These are phyloP conservation scores for Chaetoceros muelleri DNA, from an alignment of 108 stramenopile genomes.

Conservation along the genomic window DNA sequence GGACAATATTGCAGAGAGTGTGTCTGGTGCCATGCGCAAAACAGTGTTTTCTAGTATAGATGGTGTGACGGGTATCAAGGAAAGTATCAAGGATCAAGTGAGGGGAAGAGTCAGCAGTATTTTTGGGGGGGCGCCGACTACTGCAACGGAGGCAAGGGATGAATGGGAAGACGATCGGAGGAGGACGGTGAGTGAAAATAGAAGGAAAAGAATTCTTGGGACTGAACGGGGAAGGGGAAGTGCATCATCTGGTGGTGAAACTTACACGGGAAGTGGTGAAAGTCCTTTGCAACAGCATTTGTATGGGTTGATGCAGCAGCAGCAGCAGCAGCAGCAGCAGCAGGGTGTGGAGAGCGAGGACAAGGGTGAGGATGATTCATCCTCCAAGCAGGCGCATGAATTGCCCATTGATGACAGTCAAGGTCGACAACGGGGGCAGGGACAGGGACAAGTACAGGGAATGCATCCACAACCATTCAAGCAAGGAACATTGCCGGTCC, in stretches of 20 bases:
- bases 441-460: too few species aligned
- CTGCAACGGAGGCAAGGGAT: constrained; percentile 2
- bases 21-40: background rate
- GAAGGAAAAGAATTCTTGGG: background rate
- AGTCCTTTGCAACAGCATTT: background rate
- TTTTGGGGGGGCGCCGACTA: constrained; percentile 1
- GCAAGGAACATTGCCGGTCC: too few species aligned
- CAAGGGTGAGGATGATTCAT: too few species aligned
- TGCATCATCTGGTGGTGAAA: background rate
- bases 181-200: background rate
- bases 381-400: too few species aligned
- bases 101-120: background rate
- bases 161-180: background rate
- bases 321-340: background rate
- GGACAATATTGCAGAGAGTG: background rate
- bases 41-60: background rate
- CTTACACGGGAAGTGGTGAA: background rate
- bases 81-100: background rate
- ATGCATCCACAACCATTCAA: too few species aligned
- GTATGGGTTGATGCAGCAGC: background rate
- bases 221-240: too few species aligned
- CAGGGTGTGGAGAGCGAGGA: background rate
- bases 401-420: too few species aligned
- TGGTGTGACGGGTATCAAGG: constrained; percentile 1
- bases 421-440: too few species aligned